Conservation (phyloP, 108 stramenopile species). For the Conticribra weissflogii region DNA sequence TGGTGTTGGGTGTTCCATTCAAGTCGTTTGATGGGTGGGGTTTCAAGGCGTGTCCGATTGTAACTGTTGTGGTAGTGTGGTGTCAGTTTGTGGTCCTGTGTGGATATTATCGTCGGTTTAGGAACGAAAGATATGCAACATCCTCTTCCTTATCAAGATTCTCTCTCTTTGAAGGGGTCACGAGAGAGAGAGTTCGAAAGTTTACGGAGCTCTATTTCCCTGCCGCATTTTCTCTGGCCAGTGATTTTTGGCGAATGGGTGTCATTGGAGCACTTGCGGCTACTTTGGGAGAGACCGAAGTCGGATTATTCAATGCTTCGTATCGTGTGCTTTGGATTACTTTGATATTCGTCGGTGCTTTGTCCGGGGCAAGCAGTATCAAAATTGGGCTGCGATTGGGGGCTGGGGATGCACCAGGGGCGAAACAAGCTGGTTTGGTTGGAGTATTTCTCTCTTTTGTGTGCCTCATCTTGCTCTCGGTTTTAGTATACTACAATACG, state of each 20-base stretch:
- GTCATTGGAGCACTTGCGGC: conserved; percentile 79
- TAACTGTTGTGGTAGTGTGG: conserved; percentile 70
- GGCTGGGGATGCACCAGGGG: conserved; percentile 53
- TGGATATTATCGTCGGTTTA: conserved; percentile 47
- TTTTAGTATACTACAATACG: conserved; percentile 51
- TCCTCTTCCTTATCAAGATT: conserved; percentile 3
- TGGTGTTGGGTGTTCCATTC: conserved; percentile 82
- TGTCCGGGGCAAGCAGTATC: conserved; percentile 57
- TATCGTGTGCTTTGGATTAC: conserved; percentile 91
- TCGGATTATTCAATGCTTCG: conserved; percentile 86
- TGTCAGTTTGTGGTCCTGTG: conserved; percentile 53
- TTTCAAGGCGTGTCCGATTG: conserved; percentile 80
- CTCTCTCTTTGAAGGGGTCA: conserved; percentile 54
- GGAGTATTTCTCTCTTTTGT: conserved; percentile 52
- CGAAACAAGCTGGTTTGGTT: conserved; percentile 62
- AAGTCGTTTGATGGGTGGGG: conserved; percentile 68
- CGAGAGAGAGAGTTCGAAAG: conserved; percentile 56
- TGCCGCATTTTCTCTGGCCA: conserved; percentile 65
- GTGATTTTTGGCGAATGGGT: conserved; percentile 86
- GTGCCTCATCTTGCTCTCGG: conserved; percentile 46
- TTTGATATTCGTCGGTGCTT: conserved; percentile 65
- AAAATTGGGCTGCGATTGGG: conserved; percentile 50
- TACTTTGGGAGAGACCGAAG: conserved; percentile 65
- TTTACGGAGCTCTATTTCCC: conserved; percentile 77
- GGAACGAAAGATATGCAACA: conserved; percentile 40